Evolutionary conservation across 352 stramenopile species (phyloP).

Genomic region (Globisporangium rhizosaccharum): DNA sequence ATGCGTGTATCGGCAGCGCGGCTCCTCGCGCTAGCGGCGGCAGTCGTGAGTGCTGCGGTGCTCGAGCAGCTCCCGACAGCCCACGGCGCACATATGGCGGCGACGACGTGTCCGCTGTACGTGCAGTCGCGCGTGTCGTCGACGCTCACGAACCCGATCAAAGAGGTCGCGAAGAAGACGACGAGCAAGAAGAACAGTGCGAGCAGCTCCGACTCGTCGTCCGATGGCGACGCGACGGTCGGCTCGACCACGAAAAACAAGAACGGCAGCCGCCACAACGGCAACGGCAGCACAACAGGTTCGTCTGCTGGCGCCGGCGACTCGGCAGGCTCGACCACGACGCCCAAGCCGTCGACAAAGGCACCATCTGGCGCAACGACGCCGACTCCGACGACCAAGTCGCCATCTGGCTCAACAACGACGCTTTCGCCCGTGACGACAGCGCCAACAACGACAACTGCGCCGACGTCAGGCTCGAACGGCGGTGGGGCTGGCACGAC

Average conservation of each 20-base stretch:
- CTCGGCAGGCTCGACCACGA: constrained; percentile 1
- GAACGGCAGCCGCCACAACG: constrained; percentile 9
- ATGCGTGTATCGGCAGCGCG: constrained; percentile 7
- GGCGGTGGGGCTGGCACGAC: constrained; percentile 1
- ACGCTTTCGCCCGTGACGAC: constrained; percentile 2
- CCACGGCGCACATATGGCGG: constrained; percentile 13
- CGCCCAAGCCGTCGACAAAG: constrained; percentile 8
- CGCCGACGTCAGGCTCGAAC: constrained; percentile 2
- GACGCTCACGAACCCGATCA: constrained; percentile 56
- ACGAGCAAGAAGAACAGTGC: constrained; percentile 12
- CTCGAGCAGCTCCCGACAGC: constrained; percentile 13
- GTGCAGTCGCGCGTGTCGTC: constrained; percentile 52
- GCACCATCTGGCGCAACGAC: neutral
- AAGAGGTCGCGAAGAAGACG: constrained; percentile 27
- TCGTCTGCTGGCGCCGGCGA: constrained; percentile 1
- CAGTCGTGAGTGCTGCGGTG: constrained; percentile 13
- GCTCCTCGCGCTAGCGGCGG: constrained; percentile 21
- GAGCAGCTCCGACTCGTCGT: constrained; percentile 22
- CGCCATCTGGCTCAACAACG: neutral
- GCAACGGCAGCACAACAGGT: constrained; percentile 2
- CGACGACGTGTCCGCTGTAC: constrained; percentile 52
- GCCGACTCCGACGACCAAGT: constrained; percentile 4
- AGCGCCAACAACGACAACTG: neutral
- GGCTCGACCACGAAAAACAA: constrained; percentile 5
- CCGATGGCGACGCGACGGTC: constrained; percentile 10